Base-by-base conservation (phyloP, 2,329 filamentous ascomycete species). In the Waltergamsia citrina region DNA sequence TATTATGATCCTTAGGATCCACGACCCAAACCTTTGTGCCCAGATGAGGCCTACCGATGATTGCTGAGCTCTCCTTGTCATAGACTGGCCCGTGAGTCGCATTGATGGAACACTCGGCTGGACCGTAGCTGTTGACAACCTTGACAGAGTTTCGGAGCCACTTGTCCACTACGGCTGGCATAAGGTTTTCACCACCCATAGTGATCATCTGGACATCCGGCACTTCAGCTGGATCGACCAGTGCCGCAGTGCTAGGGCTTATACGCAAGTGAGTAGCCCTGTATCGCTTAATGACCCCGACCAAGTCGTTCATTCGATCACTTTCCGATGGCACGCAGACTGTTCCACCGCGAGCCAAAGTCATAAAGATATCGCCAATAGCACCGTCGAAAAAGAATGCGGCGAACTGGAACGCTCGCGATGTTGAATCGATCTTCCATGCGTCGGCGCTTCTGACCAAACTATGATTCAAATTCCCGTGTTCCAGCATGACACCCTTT, bases 301-400 rank as follows among this genome's bases (percentile, higher is more conserved):
- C 24, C 14, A 70, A 45, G 38, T 69, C 57, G 39, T 73, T 70
- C 42, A 73, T 58, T 4, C 69, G 60, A 33, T 69, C 63, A 25
- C 65, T 60, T 17, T 74, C 70, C 0, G 69, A 71, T 1, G 70
- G 67, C 6, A 74, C 66, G 43, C 67, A 71, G n/a, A 72, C 57
- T 33, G 61, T 65, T 5, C 67, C 69, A 18, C 68, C 68, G 11
- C 53, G 49, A 15, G 59, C 55, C 15, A 73, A 53, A 0, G 69
- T 70, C 37, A 65, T 69, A 12, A 71, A 59, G 56, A 73, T 70
- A 41, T 69, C 69, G 44, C 65, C 62, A 15, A 72, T 63, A 38
- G 65, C 66, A 32, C 68, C 67, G 38, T 74, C 69, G 38, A 73
- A 74, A 7, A 67, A 69, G 40, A 72, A 71, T 1, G 36, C 29